Conservation (phyloP, 2,329 filamentous ascomycete species). For the Verticillium dahliae region DNA sequence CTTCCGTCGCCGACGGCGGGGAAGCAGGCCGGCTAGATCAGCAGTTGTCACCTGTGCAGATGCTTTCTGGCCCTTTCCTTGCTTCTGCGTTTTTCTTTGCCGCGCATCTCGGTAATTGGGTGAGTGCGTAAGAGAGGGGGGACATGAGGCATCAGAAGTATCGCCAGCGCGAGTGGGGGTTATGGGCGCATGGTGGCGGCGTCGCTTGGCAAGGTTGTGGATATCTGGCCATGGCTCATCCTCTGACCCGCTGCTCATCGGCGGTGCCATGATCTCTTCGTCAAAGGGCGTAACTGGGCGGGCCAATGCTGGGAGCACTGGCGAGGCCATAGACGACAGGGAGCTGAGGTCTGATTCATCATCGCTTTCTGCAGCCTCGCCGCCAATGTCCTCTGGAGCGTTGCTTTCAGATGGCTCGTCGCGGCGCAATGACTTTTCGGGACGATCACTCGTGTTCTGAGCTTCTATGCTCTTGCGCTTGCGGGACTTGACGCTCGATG, state of each 20-base stretch:
- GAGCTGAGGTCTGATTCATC: slow-evolving; percentile 31
- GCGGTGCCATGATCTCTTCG: slow-evolving; percentile 46
- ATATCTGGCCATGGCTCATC: slow-evolving; percentile 45
- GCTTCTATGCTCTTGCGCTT: slow-evolving; percentile 52
- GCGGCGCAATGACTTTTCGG: slow-evolving; percentile 24
- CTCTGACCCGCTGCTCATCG: slow-evolving; percentile 44
- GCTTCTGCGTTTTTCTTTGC: slow-evolving; percentile 16
- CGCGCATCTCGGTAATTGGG: slow-evolving; percentile 41
- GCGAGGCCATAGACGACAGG: slow-evolving; percentile 24
- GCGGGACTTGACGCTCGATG: slow-evolving; percentile 30
- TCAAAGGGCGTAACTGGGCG: slow-evolving; percentile 36
- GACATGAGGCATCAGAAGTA: slow-evolving; percentile 53
- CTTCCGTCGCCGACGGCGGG: slow-evolving; percentile 40
- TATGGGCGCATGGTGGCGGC: slow-evolving; percentile 25
- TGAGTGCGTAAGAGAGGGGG: slow-evolving; percentile 60
- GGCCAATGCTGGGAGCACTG: slow-evolving; percentile 19
- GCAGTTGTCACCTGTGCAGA: slow-evolving; percentile 45
- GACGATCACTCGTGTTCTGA: slow-evolving; percentile 28
- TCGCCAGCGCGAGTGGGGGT: slow-evolving; percentile 32
- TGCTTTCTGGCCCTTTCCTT: slow-evolving; percentile 19
- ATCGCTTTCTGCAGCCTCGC: slow-evolving; percentile 1
- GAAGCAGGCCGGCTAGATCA: slow-evolving; percentile 46
- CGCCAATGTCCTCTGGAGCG: neutral
- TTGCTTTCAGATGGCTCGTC: neutral
- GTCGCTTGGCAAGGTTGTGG: slow-evolving; percentile 39